Conservation (phyloP, 768 basidiomycete genomes). For the Tulasnella sp. region DNA sequence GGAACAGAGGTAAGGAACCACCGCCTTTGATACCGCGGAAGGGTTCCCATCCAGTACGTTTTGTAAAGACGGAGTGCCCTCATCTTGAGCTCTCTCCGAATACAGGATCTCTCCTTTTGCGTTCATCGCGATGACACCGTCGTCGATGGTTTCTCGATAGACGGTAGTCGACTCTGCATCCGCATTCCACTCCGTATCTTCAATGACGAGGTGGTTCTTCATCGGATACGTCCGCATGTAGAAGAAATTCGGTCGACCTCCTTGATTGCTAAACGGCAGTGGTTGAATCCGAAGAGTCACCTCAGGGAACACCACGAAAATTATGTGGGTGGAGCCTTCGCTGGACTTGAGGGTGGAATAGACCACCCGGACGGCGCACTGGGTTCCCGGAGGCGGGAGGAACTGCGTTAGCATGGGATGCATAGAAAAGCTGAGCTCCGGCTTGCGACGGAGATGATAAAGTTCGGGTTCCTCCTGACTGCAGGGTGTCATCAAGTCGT, state of each 20-base stretch:
- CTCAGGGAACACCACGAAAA: not conserved
- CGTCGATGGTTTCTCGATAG: not conserved
- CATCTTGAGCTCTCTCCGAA: not conserved
- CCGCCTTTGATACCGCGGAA: not conserved
- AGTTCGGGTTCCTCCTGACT: not conserved
- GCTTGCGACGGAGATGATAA: not conserved
- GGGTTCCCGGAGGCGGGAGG: not conserved
- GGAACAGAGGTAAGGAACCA: not conserved
- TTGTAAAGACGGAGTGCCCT: not conserved
- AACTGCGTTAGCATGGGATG: not conserved
- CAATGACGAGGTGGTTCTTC: not conserved
- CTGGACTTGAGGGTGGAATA: not conserved
- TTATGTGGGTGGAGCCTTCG: not conserved
- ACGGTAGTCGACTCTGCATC: not conserved
- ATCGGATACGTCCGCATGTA: conserved; percentile 1
- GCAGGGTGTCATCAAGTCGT: not conserved
- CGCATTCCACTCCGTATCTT: not conserved
- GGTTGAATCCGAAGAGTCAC: not conserved
- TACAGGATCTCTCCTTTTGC: not conserved
- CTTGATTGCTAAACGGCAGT: not conserved
- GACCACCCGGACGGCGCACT: not conserved
- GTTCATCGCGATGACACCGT: not conserved
- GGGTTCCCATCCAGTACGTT: not conserved
- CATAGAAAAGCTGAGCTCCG: not conserved
- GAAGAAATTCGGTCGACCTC: not conserved